Base-by-base conservation (phyloP, 1,284 basidiomycete genomes). In the Ustilago sp. region DNA sequence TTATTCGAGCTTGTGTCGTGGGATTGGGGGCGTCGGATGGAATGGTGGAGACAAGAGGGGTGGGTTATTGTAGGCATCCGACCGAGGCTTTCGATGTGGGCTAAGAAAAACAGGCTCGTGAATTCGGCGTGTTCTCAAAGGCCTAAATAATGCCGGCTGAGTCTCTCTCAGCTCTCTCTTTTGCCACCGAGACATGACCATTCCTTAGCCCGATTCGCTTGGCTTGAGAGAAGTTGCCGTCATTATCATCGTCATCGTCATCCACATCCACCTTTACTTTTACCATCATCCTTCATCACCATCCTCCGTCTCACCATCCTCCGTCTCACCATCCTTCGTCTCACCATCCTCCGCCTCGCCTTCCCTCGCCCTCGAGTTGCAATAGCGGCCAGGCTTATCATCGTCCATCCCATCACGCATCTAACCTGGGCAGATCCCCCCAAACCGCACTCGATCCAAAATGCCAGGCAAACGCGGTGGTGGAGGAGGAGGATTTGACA, bases 391-490 rank as follows among this genome's bases (percentile, higher is more conserved):
- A 28, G 23, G 23, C 23, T 28, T 28, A 28, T 28, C 23, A 28
- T 28, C 23, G 23, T 28, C 23, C 23, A 3, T 17, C 13, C 11
- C 9, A 19, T 8, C 28, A 32, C 48, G 31, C 48, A 50, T 50
- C 48, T 28, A 31, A 50, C 19, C 43, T 15, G 19, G 13, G 13
- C 39, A 5, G 1, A 31, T 2, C 48, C 3, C 9, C 4, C 6
- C 19, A 34, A 52, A 1, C 31, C n/a, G 19, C n/a, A 54, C 19
- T 38, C 52, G 48, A 32, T 39, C 19, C 55, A 57, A 66, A 35
- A 80, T 80, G 79, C 63, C 74, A 45, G 63, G 67, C 32, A 76
- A 80, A 66, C 69, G 78, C 12, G 74, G 68, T 23, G 78, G 69
- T 48, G 75, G 74, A 12, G 69, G 78, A 35, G 69, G 79, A 39